Percentiles rank a stretch among this genome's conserved stretches.
Conservation (phyloP, 306 rosid species). For the Begonia masoniana region DNA sequence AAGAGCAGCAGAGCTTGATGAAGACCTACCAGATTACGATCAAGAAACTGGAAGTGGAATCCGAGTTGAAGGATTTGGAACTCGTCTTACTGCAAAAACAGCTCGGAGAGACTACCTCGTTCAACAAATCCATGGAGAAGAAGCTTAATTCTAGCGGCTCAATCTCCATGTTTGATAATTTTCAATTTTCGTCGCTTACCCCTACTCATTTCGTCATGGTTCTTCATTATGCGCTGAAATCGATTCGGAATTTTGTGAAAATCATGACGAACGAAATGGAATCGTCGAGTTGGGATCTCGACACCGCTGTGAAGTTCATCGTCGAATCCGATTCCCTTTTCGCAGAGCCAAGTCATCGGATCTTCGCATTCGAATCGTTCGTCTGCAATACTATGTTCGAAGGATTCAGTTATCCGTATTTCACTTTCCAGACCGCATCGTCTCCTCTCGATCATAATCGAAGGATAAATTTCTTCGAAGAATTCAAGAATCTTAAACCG, state of each 20-base stretch:
- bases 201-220: constrained; percentile 48
- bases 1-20: constrained; percentile 80
- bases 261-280: constrained; percentile 69
- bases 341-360: constrained; percentile 30
- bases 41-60: constrained; percentile 49
- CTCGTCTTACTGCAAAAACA: constrained; percentile 18
- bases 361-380: constrained; percentile 64
- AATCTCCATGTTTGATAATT: constrained; percentile 39
- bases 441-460: constrained; percentile 4
- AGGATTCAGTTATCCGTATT: constrained; percentile 49
- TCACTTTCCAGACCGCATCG: constrained; percentile 18
- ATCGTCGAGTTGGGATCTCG: constrained; percentile 76
- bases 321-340: constrained; percentile 52
- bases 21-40: constrained; percentile 72
- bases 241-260: constrained; percentile 45
- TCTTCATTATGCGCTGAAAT: constrained; percentile 36
- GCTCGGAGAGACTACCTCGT: constrained; percentile 20
- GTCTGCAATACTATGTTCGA: constrained; percentile 63
- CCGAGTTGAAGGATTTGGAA: constrained; percentile 18
- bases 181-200: constrained; percentile 21
- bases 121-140: constrained; percentile 41
- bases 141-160: constrained; percentile 56
- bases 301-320: constrained; percentile 50
- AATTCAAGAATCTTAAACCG: constrained; percentile 44
- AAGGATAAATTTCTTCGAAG: constrained; percentile 31